These are phyloP conservation scores for Debaryomycetaceae sp. DNA, from an alignment of 1,139 yeast genomes.

Conservation along the genomic window DNA sequence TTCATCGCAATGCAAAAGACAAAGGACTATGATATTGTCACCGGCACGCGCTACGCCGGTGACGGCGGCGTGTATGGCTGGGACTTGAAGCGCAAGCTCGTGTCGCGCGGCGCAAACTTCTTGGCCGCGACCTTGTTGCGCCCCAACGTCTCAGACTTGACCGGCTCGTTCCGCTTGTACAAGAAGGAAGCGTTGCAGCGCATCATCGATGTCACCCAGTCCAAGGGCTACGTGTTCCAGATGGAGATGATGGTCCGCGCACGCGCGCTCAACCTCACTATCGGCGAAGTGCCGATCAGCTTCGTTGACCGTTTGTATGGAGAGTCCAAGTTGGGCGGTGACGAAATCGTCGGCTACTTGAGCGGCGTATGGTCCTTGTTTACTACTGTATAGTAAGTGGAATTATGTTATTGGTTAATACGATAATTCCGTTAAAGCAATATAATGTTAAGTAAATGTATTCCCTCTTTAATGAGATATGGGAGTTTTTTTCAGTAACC, in stretches of 20 bases:
- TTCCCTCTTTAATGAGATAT: not conserved
- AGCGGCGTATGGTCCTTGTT: slow-evolving; percentile 69
- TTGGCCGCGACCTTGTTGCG: slow-evolving; percentile 63
- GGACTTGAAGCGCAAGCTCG: slow-evolving; percentile 74
- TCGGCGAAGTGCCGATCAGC: slow-evolving; percentile 73
- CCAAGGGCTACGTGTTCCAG: slow-evolving; percentile 80
- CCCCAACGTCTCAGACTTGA: slow-evolving; percentile 66
- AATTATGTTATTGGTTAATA: not conserved
- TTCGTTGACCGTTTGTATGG: slow-evolving; percentile 78
- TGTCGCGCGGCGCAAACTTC: slow-evolving; percentile 74
- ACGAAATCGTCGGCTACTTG: slow-evolving; percentile 68
- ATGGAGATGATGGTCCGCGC: slow-evolving; percentile 90
- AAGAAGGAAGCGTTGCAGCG: slow-evolving; percentile 59
- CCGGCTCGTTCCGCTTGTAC: slow-evolving; percentile 73
- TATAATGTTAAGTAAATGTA: not conserved
- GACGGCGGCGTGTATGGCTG: slow-evolving; percentile 81
- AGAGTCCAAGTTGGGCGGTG: slow-evolving; percentile 73
- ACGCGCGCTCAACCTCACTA: slow-evolving; percentile 54
- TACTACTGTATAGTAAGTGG: slow-evolving; percentile 36
- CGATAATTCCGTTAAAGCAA: not conserved
- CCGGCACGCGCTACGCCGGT: slow-evolving; percentile 80
- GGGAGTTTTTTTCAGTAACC: not conserved
- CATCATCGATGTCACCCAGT: slow-evolving; percentile 58
- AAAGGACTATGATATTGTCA: slow-evolving; percentile 61
- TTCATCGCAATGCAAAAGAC: slow-evolving; percentile 61